Conservation (phyloP, 176 grass and related monocot species). For the Alopecurus myosuroides region DNA sequence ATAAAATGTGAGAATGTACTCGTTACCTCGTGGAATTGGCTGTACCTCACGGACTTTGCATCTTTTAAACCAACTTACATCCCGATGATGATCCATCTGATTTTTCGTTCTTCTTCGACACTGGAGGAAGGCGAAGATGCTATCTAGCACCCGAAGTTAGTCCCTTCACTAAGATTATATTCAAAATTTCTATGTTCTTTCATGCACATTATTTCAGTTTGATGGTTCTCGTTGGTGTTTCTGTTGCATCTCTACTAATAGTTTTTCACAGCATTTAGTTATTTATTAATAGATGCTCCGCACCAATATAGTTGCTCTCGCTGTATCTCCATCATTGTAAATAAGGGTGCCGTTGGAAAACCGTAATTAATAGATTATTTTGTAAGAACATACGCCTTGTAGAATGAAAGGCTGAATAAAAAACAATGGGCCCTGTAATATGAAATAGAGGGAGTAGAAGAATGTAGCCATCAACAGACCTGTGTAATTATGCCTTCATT, state of each 20-base stretch:
- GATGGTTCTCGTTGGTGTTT: background rate
- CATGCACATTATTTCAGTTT: background rate
- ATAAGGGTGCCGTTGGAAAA: background rate
- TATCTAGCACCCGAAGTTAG: conserved; percentile 94
- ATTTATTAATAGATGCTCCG: background rate
- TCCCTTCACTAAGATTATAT: conserved; percentile 18
- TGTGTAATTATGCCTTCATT: background rate
- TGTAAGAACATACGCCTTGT: background rate
- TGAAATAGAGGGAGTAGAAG: background rate
- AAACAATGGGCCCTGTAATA: background rate
- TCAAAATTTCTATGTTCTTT: background rate
- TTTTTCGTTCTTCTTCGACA: conserved; percentile 98
- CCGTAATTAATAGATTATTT: background rate
- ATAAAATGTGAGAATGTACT: conserved; percentile 99
- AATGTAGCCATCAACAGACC: background rate
- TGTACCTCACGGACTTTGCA: conserved; percentile 91
- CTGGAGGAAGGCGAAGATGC: conserved; percentile 85
- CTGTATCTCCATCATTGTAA: background rate
- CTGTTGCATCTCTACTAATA: conserved; percentile 3
- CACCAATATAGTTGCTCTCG: background rate
- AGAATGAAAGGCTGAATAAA: background rate
- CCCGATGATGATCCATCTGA: conserved; percentile 91
- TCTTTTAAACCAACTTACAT: conserved; percentile 99
- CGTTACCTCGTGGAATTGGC: conserved; percentile 96
- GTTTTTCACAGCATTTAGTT: background rate